phyloP scores from a whole-genome alignment of 2,329 filamentous ascomycete genomes.

The Ascochyta pisi region DNA sequence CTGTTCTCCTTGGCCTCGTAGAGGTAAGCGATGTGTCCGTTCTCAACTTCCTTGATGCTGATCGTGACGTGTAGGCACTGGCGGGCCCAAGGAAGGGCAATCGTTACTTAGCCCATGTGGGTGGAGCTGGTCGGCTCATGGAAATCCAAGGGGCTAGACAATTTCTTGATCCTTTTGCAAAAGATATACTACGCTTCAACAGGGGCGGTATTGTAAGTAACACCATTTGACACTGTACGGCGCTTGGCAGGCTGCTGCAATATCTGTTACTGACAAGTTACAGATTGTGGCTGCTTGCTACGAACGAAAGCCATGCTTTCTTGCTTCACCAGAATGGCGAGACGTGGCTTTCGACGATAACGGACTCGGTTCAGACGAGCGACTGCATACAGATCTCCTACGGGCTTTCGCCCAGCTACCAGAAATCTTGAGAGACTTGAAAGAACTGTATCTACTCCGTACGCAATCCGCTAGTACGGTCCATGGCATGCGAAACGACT shows the following conservation, averaged over 20 bases:
- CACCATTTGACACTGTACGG: neutral
- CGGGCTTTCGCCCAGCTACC: conserved; percentile 39
- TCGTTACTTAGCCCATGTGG: conserved; percentile 42
- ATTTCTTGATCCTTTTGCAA: conserved; percentile 39
- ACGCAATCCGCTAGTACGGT: neutral
- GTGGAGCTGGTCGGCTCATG: conserved; percentile 43
- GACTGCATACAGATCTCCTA: conserved; percentile 38
- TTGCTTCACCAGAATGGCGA: conserved; percentile 39
- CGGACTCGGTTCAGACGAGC: conserved; percentile 34
- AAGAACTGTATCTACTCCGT: conserved; percentile 22
- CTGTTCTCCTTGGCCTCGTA: conserved; percentile 41
- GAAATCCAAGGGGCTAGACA: conserved; percentile 39
- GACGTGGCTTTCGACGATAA: conserved; percentile 44
- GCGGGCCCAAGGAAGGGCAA: conserved; percentile 42
- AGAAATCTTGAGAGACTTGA: conserved; percentile 36
- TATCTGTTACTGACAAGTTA: neutral
- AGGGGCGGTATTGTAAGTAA: conserved; percentile 41
- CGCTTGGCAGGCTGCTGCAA: neutral
- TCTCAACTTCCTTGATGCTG: neutral
- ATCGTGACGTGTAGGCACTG: conserved; percentile 27
- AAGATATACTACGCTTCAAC: conserved; percentile 41
- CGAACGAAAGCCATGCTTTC: conserved; percentile 40
- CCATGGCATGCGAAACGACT: conserved; percentile 5
- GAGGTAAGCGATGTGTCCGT: conserved; percentile 28
- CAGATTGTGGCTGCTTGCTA: conserved; percentile 45